phyloP scores from a whole-genome alignment of 108 stramenopile genomes.

The Parietichytrium sp. region DNA sequence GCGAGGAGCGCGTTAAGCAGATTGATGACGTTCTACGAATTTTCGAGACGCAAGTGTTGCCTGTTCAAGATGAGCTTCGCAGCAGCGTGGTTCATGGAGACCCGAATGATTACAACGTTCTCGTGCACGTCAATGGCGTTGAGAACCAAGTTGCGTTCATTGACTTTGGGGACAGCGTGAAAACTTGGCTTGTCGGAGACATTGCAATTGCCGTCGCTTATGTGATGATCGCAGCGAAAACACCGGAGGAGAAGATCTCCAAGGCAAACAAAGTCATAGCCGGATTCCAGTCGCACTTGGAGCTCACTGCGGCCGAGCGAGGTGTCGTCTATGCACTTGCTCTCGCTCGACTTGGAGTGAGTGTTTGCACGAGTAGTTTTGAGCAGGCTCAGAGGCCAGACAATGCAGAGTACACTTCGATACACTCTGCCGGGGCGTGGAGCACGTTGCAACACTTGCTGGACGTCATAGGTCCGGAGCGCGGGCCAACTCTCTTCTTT shows the following conservation, averaged over 20 bases:
- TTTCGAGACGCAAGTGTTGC: background rate
- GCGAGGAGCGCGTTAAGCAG: background rate
- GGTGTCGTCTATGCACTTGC: background rate
- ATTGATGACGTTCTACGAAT: background rate
- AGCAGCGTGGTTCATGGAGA: background rate
- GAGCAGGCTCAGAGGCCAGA: background rate
- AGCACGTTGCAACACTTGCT: background rate
- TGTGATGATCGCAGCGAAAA: background rate
- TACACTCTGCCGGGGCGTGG: slow-evolving; percentile 12
- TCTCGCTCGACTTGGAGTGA: background rate
- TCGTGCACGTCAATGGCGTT: background rate
- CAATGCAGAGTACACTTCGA: slow-evolving; percentile 11
- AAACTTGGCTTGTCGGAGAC: background rate
- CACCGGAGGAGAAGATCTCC: background rate
- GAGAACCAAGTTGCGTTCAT: background rate
- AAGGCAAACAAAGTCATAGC: background rate
- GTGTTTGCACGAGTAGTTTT: background rate
- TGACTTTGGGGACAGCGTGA: slow-evolving; percentile 28
- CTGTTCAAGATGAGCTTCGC: background rate
- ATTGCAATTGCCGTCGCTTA: slow-evolving; percentile 30
- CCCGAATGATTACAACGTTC: slow-evolving; percentile 14
- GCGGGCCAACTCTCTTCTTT: background rate
- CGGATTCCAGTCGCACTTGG: background rate
- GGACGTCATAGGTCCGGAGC: background rate
- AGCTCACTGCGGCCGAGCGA: background rate